Conservation (phyloP, 2,329 filamentous ascomycete species). For the Nemania serpens region DNA sequence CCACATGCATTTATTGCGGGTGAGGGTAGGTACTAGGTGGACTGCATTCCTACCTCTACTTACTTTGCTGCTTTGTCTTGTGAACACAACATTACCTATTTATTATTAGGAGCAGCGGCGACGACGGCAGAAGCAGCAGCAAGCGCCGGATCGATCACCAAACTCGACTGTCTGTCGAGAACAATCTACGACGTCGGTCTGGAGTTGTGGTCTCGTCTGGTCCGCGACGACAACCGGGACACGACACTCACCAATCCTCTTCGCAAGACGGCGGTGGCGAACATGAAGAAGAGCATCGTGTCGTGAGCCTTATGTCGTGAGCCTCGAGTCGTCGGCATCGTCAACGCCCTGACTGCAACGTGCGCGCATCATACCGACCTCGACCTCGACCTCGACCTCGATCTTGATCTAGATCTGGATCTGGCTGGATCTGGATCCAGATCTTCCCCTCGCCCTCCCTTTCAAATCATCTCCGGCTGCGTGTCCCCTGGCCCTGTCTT, state of each 20-base stretch:
- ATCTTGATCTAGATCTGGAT: neutral
- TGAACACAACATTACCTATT: neutral
- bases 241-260: neutral
- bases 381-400: constrained; percentile 2
- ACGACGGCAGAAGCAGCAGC: constrained; percentile 3
- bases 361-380: constrained; percentile 2
- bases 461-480: neutral
- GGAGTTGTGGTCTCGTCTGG: neutral
- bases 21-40: too few relatives aligned
- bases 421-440: neutral
- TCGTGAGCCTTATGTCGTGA: constrained; percentile 17
- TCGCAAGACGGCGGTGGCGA: neutral
- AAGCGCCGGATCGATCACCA: constrained; percentile 7
- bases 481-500: constrained; percentile 14
- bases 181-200: neutral
- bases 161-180: neutral
- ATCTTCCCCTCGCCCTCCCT: neutral
- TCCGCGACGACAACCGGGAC: neutral
- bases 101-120: constrained; percentile 7
- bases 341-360: constrained; percentile 16
- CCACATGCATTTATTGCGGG: too few relatives aligned
- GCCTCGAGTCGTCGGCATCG: constrained; percentile 10
- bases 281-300: constrained; percentile 22
- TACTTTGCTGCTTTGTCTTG: neutral
- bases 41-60: neutral